Conservation (phyloP, 2,329 filamentous ascomycete genomes). For the Fusarium succisae region DNA sequence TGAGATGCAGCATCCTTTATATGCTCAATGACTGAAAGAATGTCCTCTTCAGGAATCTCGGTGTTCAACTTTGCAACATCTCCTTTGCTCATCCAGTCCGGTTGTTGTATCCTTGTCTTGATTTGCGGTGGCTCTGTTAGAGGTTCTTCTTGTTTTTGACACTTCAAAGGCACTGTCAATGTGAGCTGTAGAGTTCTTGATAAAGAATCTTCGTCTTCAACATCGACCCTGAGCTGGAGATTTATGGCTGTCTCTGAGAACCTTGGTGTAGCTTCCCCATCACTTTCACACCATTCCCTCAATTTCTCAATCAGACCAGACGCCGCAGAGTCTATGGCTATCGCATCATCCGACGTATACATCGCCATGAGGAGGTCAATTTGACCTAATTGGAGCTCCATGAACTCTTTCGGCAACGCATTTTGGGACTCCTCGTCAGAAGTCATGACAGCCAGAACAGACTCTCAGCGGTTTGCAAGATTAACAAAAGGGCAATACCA, state of each 20-base stretch:
- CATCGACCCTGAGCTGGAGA: slow-evolving; percentile 41
- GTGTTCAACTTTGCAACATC: slow-evolving; percentile 51
- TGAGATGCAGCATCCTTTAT: slow-evolving; percentile 50
- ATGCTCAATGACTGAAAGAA: slow-evolving; percentile 56
- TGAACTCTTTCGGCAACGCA: slow-evolving; percentile 52
- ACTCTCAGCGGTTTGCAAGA: rapidly evolving
- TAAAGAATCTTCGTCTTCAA: slow-evolving; percentile 6
- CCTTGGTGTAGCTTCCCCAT: neutral
- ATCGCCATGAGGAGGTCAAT: slow-evolving; percentile 63
- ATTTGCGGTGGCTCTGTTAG: slow-evolving; percentile 52
- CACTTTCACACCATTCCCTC: slow-evolving; percentile 37
- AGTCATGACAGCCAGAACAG: neutral
- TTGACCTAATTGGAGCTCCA: slow-evolving; percentile 59
- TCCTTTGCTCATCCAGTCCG: slow-evolving; percentile 62
- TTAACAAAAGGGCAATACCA: rapidly evolving
- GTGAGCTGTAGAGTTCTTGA: slow-evolving; percentile 45
- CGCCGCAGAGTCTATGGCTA: slow-evolving; percentile 42
- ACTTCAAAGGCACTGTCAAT: slow-evolving; percentile 48
- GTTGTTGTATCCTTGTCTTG: slow-evolving; percentile 57
- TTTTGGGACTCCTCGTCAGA: neutral
- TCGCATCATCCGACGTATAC: slow-evolving; percentile 55
- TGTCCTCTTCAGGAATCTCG: slow-evolving; percentile 55
- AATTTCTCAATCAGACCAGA: slow-evolving; percentile 25
- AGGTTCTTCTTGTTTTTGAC: neutral
- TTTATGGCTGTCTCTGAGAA: slow-evolving; percentile 22